Percentiles rank a stretch among this genome's conserved stretches.
Evolutionary conservation across 2,329 filamentous ascomycete genomes (phyloP).

Genomic region (Periglandula ipomoeae): DNA sequence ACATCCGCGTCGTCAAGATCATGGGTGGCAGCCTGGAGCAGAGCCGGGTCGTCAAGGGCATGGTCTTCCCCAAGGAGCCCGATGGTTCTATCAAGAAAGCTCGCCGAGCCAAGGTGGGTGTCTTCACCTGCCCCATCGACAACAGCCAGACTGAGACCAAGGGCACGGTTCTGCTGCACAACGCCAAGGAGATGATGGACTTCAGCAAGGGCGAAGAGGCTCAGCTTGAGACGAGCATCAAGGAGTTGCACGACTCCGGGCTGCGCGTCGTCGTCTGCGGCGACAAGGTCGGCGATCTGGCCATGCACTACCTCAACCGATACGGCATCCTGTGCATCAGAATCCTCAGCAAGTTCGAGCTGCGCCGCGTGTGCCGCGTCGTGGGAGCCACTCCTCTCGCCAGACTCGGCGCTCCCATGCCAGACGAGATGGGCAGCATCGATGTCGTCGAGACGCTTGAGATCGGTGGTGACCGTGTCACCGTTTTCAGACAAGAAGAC

Average conservation of each 20-base stretch:
- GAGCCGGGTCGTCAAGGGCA: slow-evolving; percentile 89
- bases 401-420: slow-evolving; percentile 92
- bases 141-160: slow-evolving; percentile 97
- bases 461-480: slow-evolving; percentile 95
- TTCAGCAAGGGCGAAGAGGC: slow-evolving; percentile 95
- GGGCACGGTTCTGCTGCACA: slow-evolving; percentile 92
- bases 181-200: slow-evolving; percentile 96
- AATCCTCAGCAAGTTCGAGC: slow-evolving; percentile 95
- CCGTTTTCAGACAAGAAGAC: slow-evolving; percentile 94
- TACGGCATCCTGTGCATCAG: slow-evolving; percentile 95
- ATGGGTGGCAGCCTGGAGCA: slow-evolving; percentile 96
- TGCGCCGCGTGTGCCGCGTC: slow-evolving; percentile 88
- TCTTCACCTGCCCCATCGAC: slow-evolving; percentile 94
- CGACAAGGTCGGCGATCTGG: slow-evolving; percentile 88
- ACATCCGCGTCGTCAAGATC: slow-evolving; percentile 97
- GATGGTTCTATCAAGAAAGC: slow-evolving; percentile 88
- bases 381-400: slow-evolving; percentile 95
- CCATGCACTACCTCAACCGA: slow-evolving; percentile 95
- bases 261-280: slow-evolving; percentile 87
- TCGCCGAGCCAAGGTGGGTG: slow-evolving; percentile 85
- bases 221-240: slow-evolving; percentile 84
- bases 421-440: slow-evolving; percentile 96
- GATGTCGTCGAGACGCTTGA: slow-evolving; percentile 95
- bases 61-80: slow-evolving; percentile 97
- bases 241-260: slow-evolving; percentile 91